Conservation (phyloP, 75 land plant species). For the Sequoia sempervirens region DNA sequence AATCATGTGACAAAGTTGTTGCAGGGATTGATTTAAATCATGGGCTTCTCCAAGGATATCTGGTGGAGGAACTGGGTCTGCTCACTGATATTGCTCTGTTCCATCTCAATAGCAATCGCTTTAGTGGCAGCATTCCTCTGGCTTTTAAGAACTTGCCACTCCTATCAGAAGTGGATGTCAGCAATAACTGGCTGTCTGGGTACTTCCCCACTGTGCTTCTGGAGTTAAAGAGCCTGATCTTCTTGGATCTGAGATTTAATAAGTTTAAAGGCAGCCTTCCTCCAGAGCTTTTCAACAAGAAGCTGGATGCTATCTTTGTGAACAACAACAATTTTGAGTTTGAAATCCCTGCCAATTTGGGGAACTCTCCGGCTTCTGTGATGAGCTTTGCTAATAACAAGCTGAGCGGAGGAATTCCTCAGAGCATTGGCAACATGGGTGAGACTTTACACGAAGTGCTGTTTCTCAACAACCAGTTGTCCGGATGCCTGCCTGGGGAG, state of each 20-base stretch:
- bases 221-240: constrained; percentile 50
- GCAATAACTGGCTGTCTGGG: constrained; percentile 81
- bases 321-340: constrained; percentile 72
- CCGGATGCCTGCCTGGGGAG: constrained; percentile 69
- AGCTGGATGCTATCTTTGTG: constrained; percentile 79
- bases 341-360: constrained; percentile 56
- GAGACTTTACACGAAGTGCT: constrained; percentile 58
- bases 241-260: constrained; percentile 83
- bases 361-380: constrained; percentile 71
- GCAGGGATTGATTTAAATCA: constrained; percentile 77
- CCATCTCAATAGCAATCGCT: constrained; percentile 78
- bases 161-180: constrained; percentile 76
- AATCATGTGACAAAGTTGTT: constrained; percentile 43
- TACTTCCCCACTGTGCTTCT: constrained; percentile 53
- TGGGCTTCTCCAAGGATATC: constrained; percentile 46
- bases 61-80: constrained; percentile 63
- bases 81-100: constrained; percentile 56
- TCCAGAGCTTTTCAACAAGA: constrained; percentile 48
- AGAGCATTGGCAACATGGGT: constrained; percentile 48
- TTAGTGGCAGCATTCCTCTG: constrained; percentile 62
- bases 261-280: constrained; percentile 57
- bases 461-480: constrained; percentile 63
- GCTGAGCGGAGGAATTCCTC: constrained; percentile 60
- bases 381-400: constrained; percentile 76
- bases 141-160: constrained; percentile 31